These are phyloP conservation scores for Vitis rupestris DNA, from an alignment of 164 flowering plant species.

Conservation along the genomic window DNA sequence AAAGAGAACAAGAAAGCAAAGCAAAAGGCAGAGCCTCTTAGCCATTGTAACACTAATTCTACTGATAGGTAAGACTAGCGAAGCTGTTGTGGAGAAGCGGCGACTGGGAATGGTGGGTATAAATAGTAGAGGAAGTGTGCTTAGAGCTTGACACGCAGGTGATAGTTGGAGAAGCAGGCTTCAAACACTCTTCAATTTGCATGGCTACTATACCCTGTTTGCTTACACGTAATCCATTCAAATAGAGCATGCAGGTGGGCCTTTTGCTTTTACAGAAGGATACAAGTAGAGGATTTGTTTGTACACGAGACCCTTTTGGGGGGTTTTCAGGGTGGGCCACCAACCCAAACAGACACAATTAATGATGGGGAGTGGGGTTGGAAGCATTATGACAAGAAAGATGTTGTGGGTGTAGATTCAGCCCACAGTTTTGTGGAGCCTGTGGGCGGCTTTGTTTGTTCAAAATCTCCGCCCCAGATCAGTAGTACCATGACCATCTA, in stretches of 20 bases:
- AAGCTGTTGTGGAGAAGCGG: slow-evolving; percentile 13
- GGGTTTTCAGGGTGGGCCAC: neutral
- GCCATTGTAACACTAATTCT: slow-evolving; percentile 19
- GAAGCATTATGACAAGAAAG: too few species aligned
- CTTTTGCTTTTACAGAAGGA: neutral
- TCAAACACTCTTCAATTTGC: slow-evolving; percentile 32
- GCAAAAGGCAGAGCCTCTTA: slow-evolving; percentile 20
- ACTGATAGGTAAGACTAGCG: neutral
- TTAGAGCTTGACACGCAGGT: slow-evolving; percentile 19
- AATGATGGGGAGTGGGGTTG: too few species aligned
- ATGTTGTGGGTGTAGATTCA: too few species aligned
- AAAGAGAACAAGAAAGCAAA: slow-evolving; percentile 30
- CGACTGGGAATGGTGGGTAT: slow-evolving; percentile 14
- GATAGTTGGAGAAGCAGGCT: slow-evolving; percentile 3
- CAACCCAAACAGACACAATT: too few species aligned
- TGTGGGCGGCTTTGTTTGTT: too few species aligned
- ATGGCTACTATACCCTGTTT: slow-evolving; percentile 15
- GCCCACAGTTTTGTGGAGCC: too few species aligned
- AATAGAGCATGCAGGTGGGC: slow-evolving; percentile 5
- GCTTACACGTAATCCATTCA: slow-evolving; percentile 21
- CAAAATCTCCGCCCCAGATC: too few species aligned
- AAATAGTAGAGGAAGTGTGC: slow-evolving; percentile 18
- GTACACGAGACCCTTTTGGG: neutral
- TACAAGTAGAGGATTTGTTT: neutral
- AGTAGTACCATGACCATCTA: too few species aligned